phyloP scores from a whole-genome alignment of 2,329 filamentous ascomycete genomes.

The Emmonsia crescens region DNA sequence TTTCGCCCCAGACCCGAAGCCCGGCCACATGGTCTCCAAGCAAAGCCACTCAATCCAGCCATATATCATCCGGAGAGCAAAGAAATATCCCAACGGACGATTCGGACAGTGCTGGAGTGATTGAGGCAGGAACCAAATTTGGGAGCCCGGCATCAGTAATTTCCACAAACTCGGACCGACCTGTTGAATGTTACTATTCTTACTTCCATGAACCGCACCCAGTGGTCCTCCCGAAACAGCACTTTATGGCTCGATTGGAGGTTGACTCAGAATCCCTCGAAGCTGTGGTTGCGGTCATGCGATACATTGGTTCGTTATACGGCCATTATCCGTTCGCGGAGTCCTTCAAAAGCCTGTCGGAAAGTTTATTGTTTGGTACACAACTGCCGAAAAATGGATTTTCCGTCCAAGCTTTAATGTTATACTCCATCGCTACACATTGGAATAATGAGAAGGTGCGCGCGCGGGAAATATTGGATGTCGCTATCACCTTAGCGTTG shows the following conservation, averaged over 20 bases:
- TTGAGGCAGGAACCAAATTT: not conserved
- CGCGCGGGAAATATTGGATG: slow-evolving; percentile 7
- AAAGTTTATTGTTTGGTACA: slow-evolving; percentile 8
- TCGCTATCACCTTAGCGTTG: slow-evolving; percentile 6
- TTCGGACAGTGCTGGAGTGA: not conserved
- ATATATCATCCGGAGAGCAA: not conserved
- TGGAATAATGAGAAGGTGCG: slow-evolving; percentile 9
- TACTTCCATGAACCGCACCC: slow-evolving; percentile 24
- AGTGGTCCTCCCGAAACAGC: slow-evolving; percentile 17
- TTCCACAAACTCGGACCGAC: not conserved
- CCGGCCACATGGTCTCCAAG: slow-evolving; percentile 13
- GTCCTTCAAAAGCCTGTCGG: slow-evolving; percentile 12
- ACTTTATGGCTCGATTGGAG: slow-evolving; percentile 6
- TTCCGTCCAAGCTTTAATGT: slow-evolving; percentile 18
- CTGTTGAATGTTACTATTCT: slow-evolving; percentile 21
- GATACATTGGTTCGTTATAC: slow-evolving; percentile 20
- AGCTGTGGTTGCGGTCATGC: slow-evolving; percentile 20
- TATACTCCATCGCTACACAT: slow-evolving; percentile 17
- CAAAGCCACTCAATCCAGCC: slow-evolving; percentile 1
- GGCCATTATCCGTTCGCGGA: slow-evolving; percentile 8
- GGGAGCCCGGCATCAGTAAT: not conserved
- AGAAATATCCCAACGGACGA: not conserved
- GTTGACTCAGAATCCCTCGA: slow-evolving; percentile 9
- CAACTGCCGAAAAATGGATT: slow-evolving; percentile 7
- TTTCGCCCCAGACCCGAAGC: slow-evolving; percentile 9